Evolutionary conservation across 1,284 basidiomycete species (phyloP), one percentile per base, ranked within the genome.

Genomic region (Austroboletus rostrupii): DNA sequence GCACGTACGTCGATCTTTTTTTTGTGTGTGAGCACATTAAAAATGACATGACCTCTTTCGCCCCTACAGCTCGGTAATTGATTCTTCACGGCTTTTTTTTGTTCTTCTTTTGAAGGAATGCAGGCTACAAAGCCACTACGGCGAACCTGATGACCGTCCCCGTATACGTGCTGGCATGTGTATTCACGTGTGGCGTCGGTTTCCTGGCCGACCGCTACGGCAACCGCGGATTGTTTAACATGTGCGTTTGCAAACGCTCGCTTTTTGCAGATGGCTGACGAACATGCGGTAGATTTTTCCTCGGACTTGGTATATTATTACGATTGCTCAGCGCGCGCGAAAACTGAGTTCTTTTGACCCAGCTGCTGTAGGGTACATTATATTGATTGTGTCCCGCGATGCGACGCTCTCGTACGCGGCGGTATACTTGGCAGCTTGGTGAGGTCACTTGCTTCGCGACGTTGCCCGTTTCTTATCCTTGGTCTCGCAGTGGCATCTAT

Each of bases 121-220:
- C 33, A 79, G 85, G 87, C 6, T 90, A 76, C 68, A 69, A 70
- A 11, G 85, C 87, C 8, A 87, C 85, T 1, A 74, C 73, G 2
- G 87, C 87, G n/a, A 89, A 90, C 66, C 72, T 90, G 23, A 67
- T 89, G 47, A 82, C 81, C 7, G 82, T 86, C 2, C 84, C 84
- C 0, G 83, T 87, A 17, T 87, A 87, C 58, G 74, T 74, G 16
- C 72, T 78, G 37, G 87, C 86, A 5, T 84, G 85, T 60, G 69
- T 82, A 28, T 66, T 80, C 41, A 88, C 86, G 7, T 84, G 85
- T 55, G 48, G 67, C 1, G 79, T 87, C 21, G 85, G 84, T 3
- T 84, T 77, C 64, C 47, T 72, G 19, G 83, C 83, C 1, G 85
- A 88, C 64, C 71, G 77, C 37, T 73, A 75, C 50, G 81, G 83